phyloP scores from a whole-genome alignment of 192 early-diverging fungal genomes.

The Backusella psychrophila region DNA sequence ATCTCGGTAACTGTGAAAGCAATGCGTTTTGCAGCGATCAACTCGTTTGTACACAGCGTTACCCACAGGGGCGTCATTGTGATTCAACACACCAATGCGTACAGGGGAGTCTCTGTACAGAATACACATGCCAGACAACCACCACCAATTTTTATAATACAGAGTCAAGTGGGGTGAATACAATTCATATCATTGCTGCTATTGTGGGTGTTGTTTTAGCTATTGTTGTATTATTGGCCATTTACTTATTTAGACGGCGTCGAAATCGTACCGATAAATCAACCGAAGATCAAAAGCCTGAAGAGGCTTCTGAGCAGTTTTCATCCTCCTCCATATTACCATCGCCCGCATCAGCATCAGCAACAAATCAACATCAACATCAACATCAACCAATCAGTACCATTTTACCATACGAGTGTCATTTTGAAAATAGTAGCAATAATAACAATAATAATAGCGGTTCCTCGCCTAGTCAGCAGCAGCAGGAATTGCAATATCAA shows the following conservation, averaged over 20 bases:
- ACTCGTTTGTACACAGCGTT: background rate
- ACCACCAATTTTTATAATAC: background rate
- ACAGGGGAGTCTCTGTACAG: background rate
- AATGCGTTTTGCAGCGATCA: background rate
- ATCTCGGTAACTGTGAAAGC: background rate
- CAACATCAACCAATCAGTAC: background rate
- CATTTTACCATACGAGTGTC: background rate
- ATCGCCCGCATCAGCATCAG: background rate
- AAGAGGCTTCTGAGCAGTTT: background rate
- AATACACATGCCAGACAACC: background rate
- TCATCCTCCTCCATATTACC: background rate
- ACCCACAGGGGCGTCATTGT: background rate
- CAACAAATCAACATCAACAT: background rate
- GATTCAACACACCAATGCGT: background rate
- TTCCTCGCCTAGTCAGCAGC: constrained; percentile 5
- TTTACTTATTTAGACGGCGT: background rate
- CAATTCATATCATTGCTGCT: background rate
- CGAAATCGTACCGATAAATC: background rate
- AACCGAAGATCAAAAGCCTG: background rate
- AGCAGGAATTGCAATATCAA: constrained; percentile 11
- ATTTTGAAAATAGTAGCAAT: background rate
- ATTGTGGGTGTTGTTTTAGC: constrained; percentile 3
- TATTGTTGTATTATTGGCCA: background rate
- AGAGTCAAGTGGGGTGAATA: background rate
- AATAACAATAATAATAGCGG: background rate